A percentile compares a stretch with the other conserved stretches of the same genome.
These are phyloP conservation scores for Backusella circina DNA, from an alignment of 192 early-diverging fungal species.

Conservation along the genomic window DNA sequence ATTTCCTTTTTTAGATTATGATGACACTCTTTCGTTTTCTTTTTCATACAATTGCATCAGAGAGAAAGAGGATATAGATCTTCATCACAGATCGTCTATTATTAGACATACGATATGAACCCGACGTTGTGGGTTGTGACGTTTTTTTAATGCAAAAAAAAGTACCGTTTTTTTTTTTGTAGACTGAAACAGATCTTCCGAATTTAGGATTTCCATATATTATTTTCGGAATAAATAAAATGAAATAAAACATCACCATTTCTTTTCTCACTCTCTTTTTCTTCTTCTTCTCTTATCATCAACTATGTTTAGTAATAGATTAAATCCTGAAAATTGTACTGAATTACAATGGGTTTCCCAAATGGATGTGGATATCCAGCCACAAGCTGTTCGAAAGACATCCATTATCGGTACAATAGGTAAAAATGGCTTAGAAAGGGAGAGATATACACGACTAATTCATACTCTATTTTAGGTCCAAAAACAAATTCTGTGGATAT, in stretches of 20 bases:
- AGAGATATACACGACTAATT: too few species aligned
- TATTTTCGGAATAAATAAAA: background rate
- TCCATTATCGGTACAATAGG: conserved; percentile 84
- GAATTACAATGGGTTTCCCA: conserved; percentile 74
- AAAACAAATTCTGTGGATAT: conserved; percentile 76
- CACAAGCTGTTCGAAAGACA: conserved; percentile 63
- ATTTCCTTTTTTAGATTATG: background rate
- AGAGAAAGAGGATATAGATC: too few species aligned
- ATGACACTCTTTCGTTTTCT: background rate
- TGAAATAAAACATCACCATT: background rate
- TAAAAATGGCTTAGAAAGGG: background rate
- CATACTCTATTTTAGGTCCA: conserved; percentile 47
- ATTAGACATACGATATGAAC: background rate
- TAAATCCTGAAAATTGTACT: conserved; percentile 41
- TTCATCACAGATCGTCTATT: background rate
- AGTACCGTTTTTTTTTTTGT: background rate
- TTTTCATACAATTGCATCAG: background rate
- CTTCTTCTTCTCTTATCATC: background rate
- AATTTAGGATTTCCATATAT: background rate
- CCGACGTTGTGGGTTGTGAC: background rate
- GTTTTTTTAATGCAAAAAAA: background rate
- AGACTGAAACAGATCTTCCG: background rate
- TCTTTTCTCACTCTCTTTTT: background rate
- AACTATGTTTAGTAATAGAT: background rate
- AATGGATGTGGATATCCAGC: conserved; percentile 60